These are phyloP conservation scores for Epichloe sylvatica DNA, from an alignment of 2,329 filamentous ascomycete genomes.

Conservation along the genomic window DNA sequence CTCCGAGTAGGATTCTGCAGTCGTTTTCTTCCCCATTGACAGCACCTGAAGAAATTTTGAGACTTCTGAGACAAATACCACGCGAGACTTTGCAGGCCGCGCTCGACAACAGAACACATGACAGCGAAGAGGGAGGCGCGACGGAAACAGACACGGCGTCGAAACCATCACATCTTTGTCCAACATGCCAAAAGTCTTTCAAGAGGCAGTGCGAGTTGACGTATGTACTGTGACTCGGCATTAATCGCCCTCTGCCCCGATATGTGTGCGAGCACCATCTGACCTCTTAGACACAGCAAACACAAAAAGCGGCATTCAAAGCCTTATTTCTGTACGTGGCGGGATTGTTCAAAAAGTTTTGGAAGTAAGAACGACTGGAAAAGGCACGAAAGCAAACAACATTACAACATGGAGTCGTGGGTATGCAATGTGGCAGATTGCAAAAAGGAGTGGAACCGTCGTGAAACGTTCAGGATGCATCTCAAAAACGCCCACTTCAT, in stretches of 20 bases:
- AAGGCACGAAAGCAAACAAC: conserved; percentile 71
- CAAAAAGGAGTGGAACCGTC: conserved; percentile 44
- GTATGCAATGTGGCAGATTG: conserved; percentile 49
- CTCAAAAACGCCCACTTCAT: conserved; percentile 35
- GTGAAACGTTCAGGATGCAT: conserved; percentile 48
- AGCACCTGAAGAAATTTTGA: neutral
- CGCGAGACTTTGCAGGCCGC: neutral
- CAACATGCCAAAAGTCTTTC: conserved; percentile 32
- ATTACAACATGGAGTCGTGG: conserved; percentile 59
- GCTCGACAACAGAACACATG: neutral
- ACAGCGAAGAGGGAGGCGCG: conserved; percentile 1
- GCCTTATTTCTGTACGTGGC: conserved; percentile 71
- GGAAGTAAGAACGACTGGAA: conserved; percentile 96
- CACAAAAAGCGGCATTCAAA: conserved; percentile 69
- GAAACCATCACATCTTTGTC: conserved; percentile 16
- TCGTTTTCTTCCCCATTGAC: neutral
- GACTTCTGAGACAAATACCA: neutral
- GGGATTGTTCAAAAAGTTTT: conserved; percentile 52
- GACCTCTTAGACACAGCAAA: conserved; percentile 42
- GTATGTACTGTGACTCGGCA: conserved; percentile 22
- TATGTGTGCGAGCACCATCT: neutral
- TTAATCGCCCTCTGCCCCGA: neutral
- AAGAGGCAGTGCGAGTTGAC: conserved; percentile 41
- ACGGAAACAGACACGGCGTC: neutral
- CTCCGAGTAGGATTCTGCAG: neutral